These are phyloP conservation scores for Alternaria postmessia DNA, from an alignment of 2,329 filamentous ascomycete genomes.

Conservation along the genomic window DNA sequence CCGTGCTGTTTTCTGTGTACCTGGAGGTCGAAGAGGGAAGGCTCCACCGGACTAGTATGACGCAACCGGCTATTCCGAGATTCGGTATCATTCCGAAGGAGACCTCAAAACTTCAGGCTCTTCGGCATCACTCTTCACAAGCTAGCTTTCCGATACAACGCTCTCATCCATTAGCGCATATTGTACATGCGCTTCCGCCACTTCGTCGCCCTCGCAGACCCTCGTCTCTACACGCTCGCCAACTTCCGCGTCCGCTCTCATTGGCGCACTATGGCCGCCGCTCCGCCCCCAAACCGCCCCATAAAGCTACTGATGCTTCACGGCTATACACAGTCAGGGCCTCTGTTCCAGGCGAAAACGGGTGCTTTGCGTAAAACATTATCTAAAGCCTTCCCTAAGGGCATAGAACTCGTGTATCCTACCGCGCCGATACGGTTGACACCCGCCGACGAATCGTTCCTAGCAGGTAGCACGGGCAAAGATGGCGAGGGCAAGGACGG, in stretches of 20 bases:
- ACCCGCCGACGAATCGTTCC: constrained; percentile 63
- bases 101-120: background rate
- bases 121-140: background rate
- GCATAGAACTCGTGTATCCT: constrained; percentile 57
- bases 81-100: constrained; percentile 14
- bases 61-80: constrained; percentile 13
- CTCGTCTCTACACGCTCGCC: constrained; percentile 15
- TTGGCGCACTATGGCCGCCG: constrained; percentile 42
- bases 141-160: background rate
- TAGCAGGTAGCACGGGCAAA: constrained; percentile 36
- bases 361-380: constrained; percentile 85
- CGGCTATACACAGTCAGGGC: constrained; percentile 89
- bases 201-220: constrained; percentile 10
- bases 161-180: background rate
- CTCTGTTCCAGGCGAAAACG: constrained; percentile 86
- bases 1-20: background rate
- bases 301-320: constrained; percentile 62
- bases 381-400: constrained; percentile 71
- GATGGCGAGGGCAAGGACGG: constrained; percentile 18
- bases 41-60: constrained; percentile 10
- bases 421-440: constrained; percentile 56
- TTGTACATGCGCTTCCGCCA: constrained; percentile 14
- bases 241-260: constrained; percentile 29
- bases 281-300: constrained; percentile 41
- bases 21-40: background rate